Evolutionary conservation across 768 basidiomycete genomes (phyloP).

Genomic region (Tricholoma saponaceum): DNA sequence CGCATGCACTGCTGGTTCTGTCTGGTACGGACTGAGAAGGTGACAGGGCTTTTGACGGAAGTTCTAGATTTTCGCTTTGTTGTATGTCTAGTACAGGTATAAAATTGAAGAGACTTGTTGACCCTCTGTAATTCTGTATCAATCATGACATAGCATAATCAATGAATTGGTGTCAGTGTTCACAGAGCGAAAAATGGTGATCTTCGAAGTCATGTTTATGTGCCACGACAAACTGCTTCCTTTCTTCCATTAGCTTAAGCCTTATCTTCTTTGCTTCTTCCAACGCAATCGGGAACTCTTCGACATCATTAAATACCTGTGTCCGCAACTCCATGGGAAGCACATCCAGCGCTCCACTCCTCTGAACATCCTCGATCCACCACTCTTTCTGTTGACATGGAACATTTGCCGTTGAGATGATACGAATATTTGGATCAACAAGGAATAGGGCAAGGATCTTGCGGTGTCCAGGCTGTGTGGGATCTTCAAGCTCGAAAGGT

Average conservation of each 20-base stretch:
- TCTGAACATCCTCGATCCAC: not conserved
- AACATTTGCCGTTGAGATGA: constrained; percentile 8
- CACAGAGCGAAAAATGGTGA: constrained; percentile 19
- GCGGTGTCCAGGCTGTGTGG: constrained; percentile 9
- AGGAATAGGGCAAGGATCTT: constrained; percentile 11
- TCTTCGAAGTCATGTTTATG: constrained; percentile 13
- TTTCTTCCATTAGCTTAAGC: constrained; percentile 29
- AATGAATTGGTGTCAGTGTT: too few relatives aligned
- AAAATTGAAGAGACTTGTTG: too few relatives aligned
- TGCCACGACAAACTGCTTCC: constrained; percentile 17
- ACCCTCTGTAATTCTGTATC: too few relatives aligned
- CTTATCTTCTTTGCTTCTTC: constrained; percentile 26
- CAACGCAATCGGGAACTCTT: constrained; percentile 22
- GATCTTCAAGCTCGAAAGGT: constrained; percentile 9
- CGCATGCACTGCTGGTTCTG: not conserved
- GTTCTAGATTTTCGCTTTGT: too few relatives aligned
- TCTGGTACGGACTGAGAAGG: too few relatives aligned
- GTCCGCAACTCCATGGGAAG: constrained; percentile 25
- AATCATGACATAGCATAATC: too few relatives aligned
- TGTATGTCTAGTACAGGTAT: too few relatives aligned
- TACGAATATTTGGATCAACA: constrained; percentile 5
- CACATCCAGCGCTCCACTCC: constrained; percentile 1
- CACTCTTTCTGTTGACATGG: constrained; percentile 4
- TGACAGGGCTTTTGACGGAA: too few relatives aligned
- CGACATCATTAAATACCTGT: constrained; percentile 17